phyloP scores from a whole-genome alignment of 2,329 filamentous ascomycete species.

The Epichloe hybrida region DNA sequence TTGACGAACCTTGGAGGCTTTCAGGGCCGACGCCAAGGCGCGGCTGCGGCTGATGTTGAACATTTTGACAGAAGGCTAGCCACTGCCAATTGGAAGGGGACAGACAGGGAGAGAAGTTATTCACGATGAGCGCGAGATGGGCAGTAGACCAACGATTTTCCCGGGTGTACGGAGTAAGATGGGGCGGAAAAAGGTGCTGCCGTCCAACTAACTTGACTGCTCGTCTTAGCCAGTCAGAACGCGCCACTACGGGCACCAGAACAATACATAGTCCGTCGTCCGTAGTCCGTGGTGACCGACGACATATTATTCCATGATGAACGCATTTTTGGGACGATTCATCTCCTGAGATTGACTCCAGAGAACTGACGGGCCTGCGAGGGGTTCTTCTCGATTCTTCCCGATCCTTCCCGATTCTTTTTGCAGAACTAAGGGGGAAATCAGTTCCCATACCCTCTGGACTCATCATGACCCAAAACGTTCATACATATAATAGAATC shows the following conservation, averaged over 20 bases:
- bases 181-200: slow-evolving; percentile 7
- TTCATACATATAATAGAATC: too few species aligned
- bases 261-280: too few species aligned
- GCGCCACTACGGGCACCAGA: not conserved
- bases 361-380: too few species aligned
- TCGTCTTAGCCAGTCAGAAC: not conserved
- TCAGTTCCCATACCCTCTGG: too few species aligned
- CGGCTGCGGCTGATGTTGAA: slow-evolving; percentile 77
- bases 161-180: slow-evolving; percentile 10
- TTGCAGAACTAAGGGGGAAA: too few species aligned
- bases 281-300: too few species aligned
- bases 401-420: too few species aligned
- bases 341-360: too few species aligned
- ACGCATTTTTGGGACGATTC: too few species aligned
- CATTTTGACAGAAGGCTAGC: slow-evolving; percentile 41
- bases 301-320: too few species aligned
- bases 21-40: slow-evolving; percentile 67
- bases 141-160: slow-evolving; percentile 2
- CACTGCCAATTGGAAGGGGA: slow-evolving; percentile 7
- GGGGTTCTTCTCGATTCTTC: too few species aligned
- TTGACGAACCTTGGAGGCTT: slow-evolving; percentile 56
- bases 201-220: not conserved
- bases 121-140: slow-evolving; percentile 5
- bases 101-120: slow-evolving; percentile 6
- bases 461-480: too few species aligned